Percentiles rank a stretch among this genome's conserved stretches.
phyloP scores from a whole-genome alignment of 2,329 filamentous ascomycete genomes.

The Alternaria atra region DNA sequence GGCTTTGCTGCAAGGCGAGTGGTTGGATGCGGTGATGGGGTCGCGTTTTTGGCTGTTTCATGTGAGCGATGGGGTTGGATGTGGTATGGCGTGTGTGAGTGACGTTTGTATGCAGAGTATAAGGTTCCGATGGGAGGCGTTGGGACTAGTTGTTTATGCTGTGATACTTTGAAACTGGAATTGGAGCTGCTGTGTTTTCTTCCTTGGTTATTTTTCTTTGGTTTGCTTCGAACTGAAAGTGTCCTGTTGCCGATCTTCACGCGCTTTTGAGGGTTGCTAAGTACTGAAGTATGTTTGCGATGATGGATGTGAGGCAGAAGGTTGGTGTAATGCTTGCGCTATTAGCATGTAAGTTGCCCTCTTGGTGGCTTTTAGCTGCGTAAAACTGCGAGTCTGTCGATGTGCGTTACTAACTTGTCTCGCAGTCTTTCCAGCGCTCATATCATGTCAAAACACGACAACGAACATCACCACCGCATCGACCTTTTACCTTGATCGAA shows the following conservation, averaged over 20 bases:
- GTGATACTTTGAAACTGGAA: neutral
- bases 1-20: neutral
- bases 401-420: neutral
- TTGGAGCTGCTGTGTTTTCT: neutral
- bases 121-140: constrained; percentile 1
- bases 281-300: constrained; percentile 1
- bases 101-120: constrained; percentile 2
- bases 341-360: constrained; percentile 19
- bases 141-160: constrained; percentile 2
- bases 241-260: neutral
- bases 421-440: constrained; percentile 27
- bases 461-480: constrained; percentile 32
- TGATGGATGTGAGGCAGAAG: constrained; percentile 2
- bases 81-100: constrained; percentile 6
- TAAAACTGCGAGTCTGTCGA: neutral
- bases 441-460: constrained; percentile 25
- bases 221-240: neutral
- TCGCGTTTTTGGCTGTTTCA: constrained; percentile 10
- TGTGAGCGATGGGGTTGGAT: neutral
- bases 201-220: neutral
- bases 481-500: constrained; percentile 44
- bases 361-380: neutral
- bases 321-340: constrained; percentile 21
- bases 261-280: neutral
- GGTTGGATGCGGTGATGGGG: constrained; percentile 3